Evolutionary conservation across 495 filamentous ascomycete species (phyloP).

Genomic region (Umbilicaria muhlenbergii): DNA sequence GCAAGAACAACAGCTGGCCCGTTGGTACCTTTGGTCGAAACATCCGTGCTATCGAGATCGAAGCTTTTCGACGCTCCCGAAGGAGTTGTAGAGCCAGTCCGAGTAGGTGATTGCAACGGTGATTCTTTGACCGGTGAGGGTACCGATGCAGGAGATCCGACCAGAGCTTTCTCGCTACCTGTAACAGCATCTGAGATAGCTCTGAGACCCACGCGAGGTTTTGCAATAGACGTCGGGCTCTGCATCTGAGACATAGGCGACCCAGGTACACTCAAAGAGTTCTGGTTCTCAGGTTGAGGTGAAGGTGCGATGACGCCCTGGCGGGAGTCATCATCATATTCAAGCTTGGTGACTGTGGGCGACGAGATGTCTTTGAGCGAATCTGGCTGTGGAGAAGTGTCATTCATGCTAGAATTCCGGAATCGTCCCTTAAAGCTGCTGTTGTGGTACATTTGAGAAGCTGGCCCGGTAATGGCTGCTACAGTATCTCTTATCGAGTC

Average conservation of each 20-base stretch:
- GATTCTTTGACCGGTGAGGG: slow-evolving; percentile 49
- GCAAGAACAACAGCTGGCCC: slow-evolving; percentile 30
- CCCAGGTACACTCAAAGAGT: slow-evolving; percentile 28
- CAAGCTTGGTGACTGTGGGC: slow-evolving; percentile 49
- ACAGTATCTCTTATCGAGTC: slow-evolving; percentile 36
- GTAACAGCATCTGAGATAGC: slow-evolving; percentile 69
- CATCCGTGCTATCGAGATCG: slow-evolving; percentile 51
- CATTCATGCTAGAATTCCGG: slow-evolving; percentile 27
- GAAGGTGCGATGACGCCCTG: slow-evolving; percentile 31
- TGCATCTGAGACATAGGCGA: slow-evolving; percentile 28
- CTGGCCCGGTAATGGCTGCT: slow-evolving; percentile 20
- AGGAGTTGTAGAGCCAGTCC: slow-evolving; percentile 75
- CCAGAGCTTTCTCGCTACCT: slow-evolving; percentile 39
- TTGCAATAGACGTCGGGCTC: slow-evolving; percentile 28
- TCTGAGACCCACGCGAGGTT: slow-evolving; percentile 48
- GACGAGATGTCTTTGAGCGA: slow-evolving; percentile 29
- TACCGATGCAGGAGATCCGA: slow-evolving; percentile 31
- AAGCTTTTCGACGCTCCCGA: slow-evolving; percentile 65
- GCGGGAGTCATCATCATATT: slow-evolving; percentile 29
- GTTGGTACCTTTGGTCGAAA: slow-evolving; percentile 47
- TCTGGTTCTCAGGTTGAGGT: slow-evolving; percentile 31
- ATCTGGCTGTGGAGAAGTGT: slow-evolving; percentile 17
- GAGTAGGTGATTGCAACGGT: slow-evolving; percentile 47
- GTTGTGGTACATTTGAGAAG: slow-evolving; percentile 47
- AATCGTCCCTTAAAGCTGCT: slow-evolving; percentile 29